Conservation (phyloP, 306 rosid genomes). For the Erythrophleum fordii region DNA sequence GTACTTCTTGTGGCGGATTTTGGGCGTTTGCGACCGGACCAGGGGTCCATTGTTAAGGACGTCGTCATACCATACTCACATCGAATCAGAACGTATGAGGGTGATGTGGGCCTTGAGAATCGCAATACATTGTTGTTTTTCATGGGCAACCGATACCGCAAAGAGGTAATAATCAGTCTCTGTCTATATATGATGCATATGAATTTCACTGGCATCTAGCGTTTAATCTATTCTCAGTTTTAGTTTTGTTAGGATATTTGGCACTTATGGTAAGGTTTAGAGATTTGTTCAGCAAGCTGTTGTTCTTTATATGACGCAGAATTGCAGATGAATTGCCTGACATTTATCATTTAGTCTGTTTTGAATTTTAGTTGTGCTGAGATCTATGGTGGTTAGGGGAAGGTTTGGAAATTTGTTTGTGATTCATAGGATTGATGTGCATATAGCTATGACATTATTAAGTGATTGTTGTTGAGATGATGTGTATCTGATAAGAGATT, state of each 20-base stretch:
- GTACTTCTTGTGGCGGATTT: slow-evolving; percentile 83
- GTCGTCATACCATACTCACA: slow-evolving; percentile 87
- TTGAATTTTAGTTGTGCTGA: background rate
- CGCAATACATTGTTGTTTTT: slow-evolving; percentile 82
- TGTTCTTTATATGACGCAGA: background rate
- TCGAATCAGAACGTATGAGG: slow-evolving; percentile 59
- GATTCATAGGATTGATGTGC: background rate
- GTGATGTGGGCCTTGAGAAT: slow-evolving; percentile 53
- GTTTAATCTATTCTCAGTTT: background rate
- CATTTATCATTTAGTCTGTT: background rate
- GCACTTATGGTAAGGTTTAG: background rate
- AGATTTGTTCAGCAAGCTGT: background rate
- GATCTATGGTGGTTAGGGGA: background rate
- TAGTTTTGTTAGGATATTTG: background rate
- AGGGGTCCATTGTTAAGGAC: slow-evolving; percentile 90
- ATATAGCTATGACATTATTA: background rate
- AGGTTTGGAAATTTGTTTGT: background rate
- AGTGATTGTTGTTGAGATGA: background rate
- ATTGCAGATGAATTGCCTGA: background rate
- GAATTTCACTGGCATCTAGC: background rate
- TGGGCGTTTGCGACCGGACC: slow-evolving; percentile 75
- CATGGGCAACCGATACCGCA: slow-evolving; percentile 91
- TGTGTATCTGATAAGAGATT: background rate
- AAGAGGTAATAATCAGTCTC: slow-evolving; percentile 62
- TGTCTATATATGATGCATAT: background rate